Conservation (phyloP, 768 basidiomycete genomes). For the Podaxis sp. region DNA sequence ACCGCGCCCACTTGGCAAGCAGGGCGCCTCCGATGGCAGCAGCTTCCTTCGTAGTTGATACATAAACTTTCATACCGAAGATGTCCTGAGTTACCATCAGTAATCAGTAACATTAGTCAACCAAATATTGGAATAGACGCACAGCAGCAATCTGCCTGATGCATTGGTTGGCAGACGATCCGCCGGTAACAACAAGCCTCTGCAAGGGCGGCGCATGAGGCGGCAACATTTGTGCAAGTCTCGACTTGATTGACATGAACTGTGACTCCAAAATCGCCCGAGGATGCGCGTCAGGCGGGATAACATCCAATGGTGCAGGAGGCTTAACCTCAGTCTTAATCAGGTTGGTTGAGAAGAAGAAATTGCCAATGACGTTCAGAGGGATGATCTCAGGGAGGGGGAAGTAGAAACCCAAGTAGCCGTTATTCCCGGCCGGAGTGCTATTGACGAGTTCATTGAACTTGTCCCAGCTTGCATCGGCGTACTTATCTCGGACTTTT, state of each 20-base stretch:
- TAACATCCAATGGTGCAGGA: constrained; percentile 31
- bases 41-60: constrained; percentile 66
- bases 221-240: constrained; percentile 69
- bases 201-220: constrained; percentile 52
- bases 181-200: constrained; percentile 76
- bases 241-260: constrained; percentile 75
- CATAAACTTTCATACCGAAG: constrained; percentile 74
- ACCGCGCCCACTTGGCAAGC: constrained; percentile 72
- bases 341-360: constrained; percentile 49
- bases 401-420: constrained; percentile 75
- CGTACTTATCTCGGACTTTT: constrained; percentile 67
- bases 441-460: constrained; percentile 68
- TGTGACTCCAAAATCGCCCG: constrained; percentile 85
- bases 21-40: constrained; percentile 73
- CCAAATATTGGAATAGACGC: constrained; percentile 18
- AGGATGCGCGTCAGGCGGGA: constrained; percentile 54
- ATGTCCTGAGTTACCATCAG: constrained; percentile 46
- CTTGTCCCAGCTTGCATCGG: constrained; percentile 57
- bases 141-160: constrained; percentile 74
- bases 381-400: constrained; percentile 88
- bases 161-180: constrained; percentile 69
- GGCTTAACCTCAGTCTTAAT: constrained; percentile 24
- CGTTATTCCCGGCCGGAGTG: constrained; percentile 57
- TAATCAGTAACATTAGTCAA: not conserved
- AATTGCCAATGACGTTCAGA: constrained; percentile 69